Conservation (phyloP, 2,329 filamentous ascomycete genomes). For the Incumbomyces lentus region DNA sequence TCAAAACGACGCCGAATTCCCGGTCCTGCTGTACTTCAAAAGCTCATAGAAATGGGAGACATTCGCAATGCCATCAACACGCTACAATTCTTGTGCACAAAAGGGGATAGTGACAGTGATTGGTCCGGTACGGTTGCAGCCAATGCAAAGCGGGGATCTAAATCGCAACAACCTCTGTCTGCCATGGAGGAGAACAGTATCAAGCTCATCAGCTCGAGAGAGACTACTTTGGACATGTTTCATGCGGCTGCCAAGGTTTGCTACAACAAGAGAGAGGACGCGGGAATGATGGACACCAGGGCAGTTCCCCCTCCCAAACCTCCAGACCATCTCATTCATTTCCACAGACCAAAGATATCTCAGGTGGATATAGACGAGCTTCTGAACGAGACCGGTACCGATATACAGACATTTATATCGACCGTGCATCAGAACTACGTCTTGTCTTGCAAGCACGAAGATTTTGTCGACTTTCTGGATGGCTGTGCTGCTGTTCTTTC, state of each 20-base stretch:
- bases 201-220: slow-evolving; percentile 71
- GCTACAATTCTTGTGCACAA: slow-evolving; percentile 82
- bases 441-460: slow-evolving; percentile 63
- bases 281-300: slow-evolving; percentile 23
- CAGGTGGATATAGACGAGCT: slow-evolving; percentile 62
- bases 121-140: slow-evolving; percentile 65
- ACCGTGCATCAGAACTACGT: slow-evolving; percentile 90
- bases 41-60: slow-evolving; percentile 77
- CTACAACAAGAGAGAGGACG: slow-evolving; percentile 78
- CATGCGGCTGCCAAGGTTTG: slow-evolving; percentile 93
- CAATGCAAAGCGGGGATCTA: slow-evolving; percentile 51
- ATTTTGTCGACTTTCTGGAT: slow-evolving; percentile 66
- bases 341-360: slow-evolving; percentile 51
- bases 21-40: slow-evolving; percentile 66
- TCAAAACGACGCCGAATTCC: slow-evolving; percentile 67
- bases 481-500: slow-evolving; percentile 81
- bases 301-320: slow-evolving; percentile 39
- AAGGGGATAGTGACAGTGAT: slow-evolving; percentile 61
- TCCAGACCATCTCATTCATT: slow-evolving; percentile 48
- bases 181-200: slow-evolving; percentile 69
- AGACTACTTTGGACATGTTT: slow-evolving; percentile 86
- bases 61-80: slow-evolving; percentile 86
- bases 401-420: slow-evolving; percentile 79
- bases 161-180: slow-evolving; percentile 51
- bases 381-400: slow-evolving; percentile 89